Evolutionary conservation across 345 rosid species (phyloP), one percentile per base, ranked within the genome.

Genomic region (Citrus medica): DNA sequence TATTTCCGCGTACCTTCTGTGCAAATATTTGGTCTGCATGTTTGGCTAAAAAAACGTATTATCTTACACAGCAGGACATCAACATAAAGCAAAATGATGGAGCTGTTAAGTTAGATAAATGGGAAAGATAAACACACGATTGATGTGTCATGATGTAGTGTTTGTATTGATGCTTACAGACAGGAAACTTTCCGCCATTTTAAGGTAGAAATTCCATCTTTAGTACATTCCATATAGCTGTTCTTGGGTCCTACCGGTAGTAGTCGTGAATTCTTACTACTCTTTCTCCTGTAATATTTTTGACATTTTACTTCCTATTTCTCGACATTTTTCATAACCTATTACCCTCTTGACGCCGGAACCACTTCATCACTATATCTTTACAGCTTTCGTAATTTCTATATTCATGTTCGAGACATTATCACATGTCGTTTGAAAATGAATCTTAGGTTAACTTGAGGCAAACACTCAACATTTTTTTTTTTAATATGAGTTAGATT

Each of bases 241-340:
- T 83, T 76, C 65, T 28, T 27, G 85, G 88, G 30, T 75, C 90
- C 79, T 79, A 77, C 83, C 68, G 76, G 74, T 79, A 83, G 79
- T 85, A 82, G 13, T 71, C 0, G 35, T 33, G 53, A 74, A 10
- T 76, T 76, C 71, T 64, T 64, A 7, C 61, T 64, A 7, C 61
- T 16, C 56, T 13, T 17, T 51, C 7, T 13, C 6, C 56, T 14
- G 7, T 51, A 16, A 14, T 51, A 51, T 4, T 51, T 5, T 51
- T 16, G 56, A 42, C 51, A 42, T 42, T 42, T 42, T 42, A 42
- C 51, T 13, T 42, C 16, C 16, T 42, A 46, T 13, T 46, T 7
- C 5, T 46, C 51, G 17, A 13, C 51, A 46, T 12, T 13, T 46
- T 46, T 46, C 51, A 13, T 46, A 46, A 13, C 17, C 17, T 46